Conservation (phyloP, 2,329 filamentous ascomycete species). For the Aphanoascus verrucosus region DNA sequence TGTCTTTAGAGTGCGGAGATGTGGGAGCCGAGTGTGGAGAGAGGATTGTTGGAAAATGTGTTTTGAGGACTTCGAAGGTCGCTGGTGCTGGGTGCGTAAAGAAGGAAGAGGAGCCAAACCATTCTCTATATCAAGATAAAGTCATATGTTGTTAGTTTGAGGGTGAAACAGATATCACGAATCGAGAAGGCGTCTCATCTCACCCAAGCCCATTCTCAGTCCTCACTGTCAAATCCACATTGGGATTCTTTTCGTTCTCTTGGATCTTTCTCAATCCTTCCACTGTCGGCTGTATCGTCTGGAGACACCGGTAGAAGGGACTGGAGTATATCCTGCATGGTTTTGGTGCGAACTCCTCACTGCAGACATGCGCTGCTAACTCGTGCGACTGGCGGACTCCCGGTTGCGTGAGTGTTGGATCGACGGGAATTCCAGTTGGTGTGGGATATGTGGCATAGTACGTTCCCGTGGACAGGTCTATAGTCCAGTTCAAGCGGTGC, state of each 20-base stretch:
- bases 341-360: constrained; percentile 26
- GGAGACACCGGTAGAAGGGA: constrained; percentile 77
- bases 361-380: constrained; percentile 44
- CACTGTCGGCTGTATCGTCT: constrained; percentile 63
- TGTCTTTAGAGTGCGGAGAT: constrained; percentile 18
- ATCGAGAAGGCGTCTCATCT: background rate
- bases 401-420: constrained; percentile 77
- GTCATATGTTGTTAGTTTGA: background rate
- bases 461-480: constrained; percentile 66
- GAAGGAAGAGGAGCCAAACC: constrained; percentile 69
- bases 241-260: constrained; percentile 25
- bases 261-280: constrained; percentile 28
- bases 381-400: constrained; percentile 75
- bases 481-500: constrained; percentile 86
- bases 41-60: constrained; percentile 47
- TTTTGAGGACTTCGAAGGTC: constrained; percentile 48
- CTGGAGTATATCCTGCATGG: constrained; percentile 60
- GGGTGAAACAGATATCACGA: background rate
- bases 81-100: constrained; percentile 80
- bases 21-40: constrained; percentile 28
- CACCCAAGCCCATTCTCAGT: constrained; percentile 46
- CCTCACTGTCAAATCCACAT: constrained; percentile 33
- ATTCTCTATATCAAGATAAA: constrained; percentile 49
- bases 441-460: constrained; percentile 65
- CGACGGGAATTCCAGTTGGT: constrained; percentile 77